Evolutionary conservation across 768 basidiomycete genomes (phyloP), one percentile per base, ranked within the genome.

Genomic region (Suillus lakei): DNA sequence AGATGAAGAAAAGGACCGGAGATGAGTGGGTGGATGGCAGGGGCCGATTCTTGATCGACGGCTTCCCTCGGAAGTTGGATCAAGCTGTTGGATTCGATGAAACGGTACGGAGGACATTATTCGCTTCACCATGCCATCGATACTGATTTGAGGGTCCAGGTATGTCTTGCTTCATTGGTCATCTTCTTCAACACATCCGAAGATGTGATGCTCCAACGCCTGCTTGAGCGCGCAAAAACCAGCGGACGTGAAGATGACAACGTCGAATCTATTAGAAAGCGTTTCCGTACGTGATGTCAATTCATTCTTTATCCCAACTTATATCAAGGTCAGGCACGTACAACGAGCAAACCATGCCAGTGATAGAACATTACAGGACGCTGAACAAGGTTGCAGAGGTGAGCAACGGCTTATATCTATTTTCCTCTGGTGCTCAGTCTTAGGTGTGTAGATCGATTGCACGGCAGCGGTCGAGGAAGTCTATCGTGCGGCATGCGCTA

Each of bases 51-150:
- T 84, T 99, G 71, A 90, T 99, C 67, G 97, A 99, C 68, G 98
- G 97, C 1, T 99, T 99, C 80, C 98, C 97, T 62, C 87, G 97
- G 66, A 96, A 99, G 83, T 96, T 99, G 95, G 98, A 99, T 76
- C 98, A 99, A 79, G 97, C 96, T 0, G 66, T 90, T 72, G 89
- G 89, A 75, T 99, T 98, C 73, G 97, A 99, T 72, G 83, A 92
- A 70, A 84, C 88, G 55, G 97, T 95, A 69, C 62, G 86, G 4
- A 10, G 1, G 26, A n/a, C 48, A 3, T 67, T 56, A 18, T 41
- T 26, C 60, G n/a, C 6, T 30, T 9, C 28, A 21, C 34, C 28
- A 2, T 50, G 9, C 41, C 21, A 59, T n/a, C 21, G 30, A 28
- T 41, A 38, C 50, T 56, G 59, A 58, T 34, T 16, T 61, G 56